Evolutionary conservation across 345 rosid species (phyloP).

Genomic region (Lenwebbia sp.): DNA sequence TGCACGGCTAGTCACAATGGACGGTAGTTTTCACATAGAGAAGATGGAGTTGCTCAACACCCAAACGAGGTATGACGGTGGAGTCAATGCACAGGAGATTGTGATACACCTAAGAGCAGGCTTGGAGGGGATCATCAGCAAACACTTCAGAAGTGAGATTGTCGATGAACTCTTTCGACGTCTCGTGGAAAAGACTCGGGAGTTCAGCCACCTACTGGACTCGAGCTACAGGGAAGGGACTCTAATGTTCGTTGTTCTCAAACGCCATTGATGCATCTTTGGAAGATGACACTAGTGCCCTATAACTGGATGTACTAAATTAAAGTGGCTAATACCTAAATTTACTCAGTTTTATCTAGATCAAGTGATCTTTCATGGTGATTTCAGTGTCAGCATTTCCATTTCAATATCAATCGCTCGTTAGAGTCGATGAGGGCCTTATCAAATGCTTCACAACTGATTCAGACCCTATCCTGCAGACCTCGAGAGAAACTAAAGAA

Average conservation of each 20-base stretch:
- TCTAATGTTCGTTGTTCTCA: constrained; percentile 15
- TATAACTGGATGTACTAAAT: neutral
- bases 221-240: constrained; percentile 21
- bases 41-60: constrained; percentile 28
- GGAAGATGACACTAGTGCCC: neutral
- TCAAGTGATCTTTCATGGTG: neutral
- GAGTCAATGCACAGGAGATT: constrained; percentile 18
- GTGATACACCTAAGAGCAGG: constrained; percentile 38
- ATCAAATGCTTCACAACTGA: neutral
- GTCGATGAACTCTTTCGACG: constrained; percentile 25
- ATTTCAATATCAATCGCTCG: neutral
- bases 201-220: constrained; percentile 14
- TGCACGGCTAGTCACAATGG: constrained; percentile 15
- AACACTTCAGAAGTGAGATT: constrained; percentile 22
- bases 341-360: neutral
- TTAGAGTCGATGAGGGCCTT: neutral
- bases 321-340: neutral
- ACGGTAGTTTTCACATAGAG: constrained; percentile 27
- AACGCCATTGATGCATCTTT: constrained; percentile 15
- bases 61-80: constrained; percentile 11
- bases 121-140: constrained; percentile 31
- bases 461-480: neutral
- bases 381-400: neutral
- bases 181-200: constrained; percentile 14
- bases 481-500: neutral